Percentiles rank a stretch among this genome's conserved stretches.
Conservation (phyloP, 345 rosid genomes). For the Dovyalis caffra region DNA sequence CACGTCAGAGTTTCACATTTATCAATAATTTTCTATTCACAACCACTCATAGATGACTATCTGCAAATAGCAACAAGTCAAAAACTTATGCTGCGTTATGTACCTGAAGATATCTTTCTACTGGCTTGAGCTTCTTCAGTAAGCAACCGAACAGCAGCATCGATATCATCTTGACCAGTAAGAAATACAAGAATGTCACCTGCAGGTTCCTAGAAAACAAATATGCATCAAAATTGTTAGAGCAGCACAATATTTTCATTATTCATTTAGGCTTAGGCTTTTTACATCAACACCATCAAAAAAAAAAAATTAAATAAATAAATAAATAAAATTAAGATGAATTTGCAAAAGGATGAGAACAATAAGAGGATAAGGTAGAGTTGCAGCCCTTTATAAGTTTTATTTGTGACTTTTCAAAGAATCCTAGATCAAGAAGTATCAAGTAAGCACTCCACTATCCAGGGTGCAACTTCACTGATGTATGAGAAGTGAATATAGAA, state of each 20-base stretch:
- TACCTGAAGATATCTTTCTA: constrained; percentile 71
- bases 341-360: too few relatives aligned
- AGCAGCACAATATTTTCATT: not conserved
- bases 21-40: not conserved
- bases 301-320: too few relatives aligned
- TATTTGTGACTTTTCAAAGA: too few relatives aligned
- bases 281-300: too few relatives aligned
- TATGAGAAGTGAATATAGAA: too few relatives aligned
- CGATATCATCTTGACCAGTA: constrained; percentile 98
- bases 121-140: constrained; percentile 65
- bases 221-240: not conserved
- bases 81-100: constrained; percentile 2
- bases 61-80: constrained; percentile 5
- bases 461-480: too few relatives aligned
- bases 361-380: too few relatives aligned
- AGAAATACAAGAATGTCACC: constrained; percentile 93
- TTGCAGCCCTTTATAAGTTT: too few relatives aligned
- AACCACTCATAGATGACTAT: not conserved
- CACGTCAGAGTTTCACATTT: not conserved
- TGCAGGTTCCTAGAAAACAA: constrained; percentile 58
- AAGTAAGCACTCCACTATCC: too few relatives aligned
- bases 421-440: too few relatives aligned
- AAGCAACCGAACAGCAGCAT: constrained; percentile 62
- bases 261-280: not conserved
- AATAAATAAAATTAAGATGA: too few relatives aligned